Percentiles rank a stretch among this genome's conserved stretches.
Evolutionary conservation across 495 filamentous ascomycete genomes (phyloP).

Genomic region (Penicillium lividum): DNA sequence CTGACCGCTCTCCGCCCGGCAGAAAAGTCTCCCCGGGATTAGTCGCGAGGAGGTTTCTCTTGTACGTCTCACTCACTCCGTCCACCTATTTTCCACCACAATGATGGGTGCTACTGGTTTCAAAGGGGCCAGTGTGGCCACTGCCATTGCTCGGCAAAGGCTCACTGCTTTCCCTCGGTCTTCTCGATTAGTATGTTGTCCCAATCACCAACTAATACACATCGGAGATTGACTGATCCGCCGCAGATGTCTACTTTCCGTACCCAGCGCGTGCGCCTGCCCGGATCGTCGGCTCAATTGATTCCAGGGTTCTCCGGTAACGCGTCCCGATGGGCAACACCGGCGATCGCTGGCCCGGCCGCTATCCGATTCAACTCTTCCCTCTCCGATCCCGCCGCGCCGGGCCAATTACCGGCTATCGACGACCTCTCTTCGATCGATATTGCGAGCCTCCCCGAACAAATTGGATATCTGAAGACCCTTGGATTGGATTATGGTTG

Average conservation of each 20-base stretch:
- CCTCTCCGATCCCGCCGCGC: slow-evolving; percentile 25
- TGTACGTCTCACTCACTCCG: background rate
- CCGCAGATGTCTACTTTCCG: slow-evolving; percentile 44
- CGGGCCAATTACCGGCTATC: slow-evolving; percentile 12
- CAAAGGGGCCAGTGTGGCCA: slow-evolving; percentile 31
- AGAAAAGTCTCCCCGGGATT: slow-evolving; percentile 35
- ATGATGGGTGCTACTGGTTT: slow-evolving; percentile 42
- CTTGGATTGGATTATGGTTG: slow-evolving; percentile 85
- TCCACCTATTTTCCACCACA: slow-evolving; percentile 24
- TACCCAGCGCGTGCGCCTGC: slow-evolving; percentile 26
- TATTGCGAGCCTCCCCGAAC: slow-evolving; percentile 58
- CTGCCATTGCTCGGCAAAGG: slow-evolving; percentile 38
- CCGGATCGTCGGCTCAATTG: slow-evolving; percentile 25
- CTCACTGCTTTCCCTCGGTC: slow-evolving; percentile 34
- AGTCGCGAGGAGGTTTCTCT: slow-evolving; percentile 9
- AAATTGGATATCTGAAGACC: slow-evolving; percentile 78
- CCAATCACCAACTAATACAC: background rate
- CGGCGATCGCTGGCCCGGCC: slow-evolving; percentile 25
- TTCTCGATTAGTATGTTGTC: slow-evolving; percentile 40
- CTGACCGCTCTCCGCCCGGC: slow-evolving; percentile 35
- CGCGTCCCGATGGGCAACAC: slow-evolving; percentile 26
- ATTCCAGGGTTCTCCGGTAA: slow-evolving; percentile 28
- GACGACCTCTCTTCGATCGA: slow-evolving; percentile 37
- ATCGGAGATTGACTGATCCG: slow-evolving; percentile 24
- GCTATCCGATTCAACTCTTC: slow-evolving; percentile 49